phyloP scores from a whole-genome alignment of 2,329 filamentous ascomycete genomes.

The Bipolaris zeicola region DNA sequence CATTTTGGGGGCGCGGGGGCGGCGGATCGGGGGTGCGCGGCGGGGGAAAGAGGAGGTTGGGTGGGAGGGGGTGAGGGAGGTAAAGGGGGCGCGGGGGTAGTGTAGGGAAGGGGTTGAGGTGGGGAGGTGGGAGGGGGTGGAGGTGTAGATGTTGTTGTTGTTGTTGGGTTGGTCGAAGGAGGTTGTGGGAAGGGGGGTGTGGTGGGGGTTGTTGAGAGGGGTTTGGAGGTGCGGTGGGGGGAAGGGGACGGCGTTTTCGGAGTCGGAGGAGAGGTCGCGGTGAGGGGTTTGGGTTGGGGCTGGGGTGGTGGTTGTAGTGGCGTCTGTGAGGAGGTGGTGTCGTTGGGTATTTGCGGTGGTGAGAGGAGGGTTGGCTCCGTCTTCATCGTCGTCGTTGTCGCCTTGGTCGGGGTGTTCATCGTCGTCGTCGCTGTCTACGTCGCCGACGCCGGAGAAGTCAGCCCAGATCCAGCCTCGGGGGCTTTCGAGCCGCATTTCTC shows the following conservation, averaged over 20 bases:
- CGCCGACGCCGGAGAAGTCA: slow-evolving; percentile 68
- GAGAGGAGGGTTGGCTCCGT: slow-evolving; percentile 15
- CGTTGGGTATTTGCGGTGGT: background rate
- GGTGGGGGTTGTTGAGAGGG: slow-evolving; percentile 6
- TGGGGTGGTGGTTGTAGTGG: background rate
- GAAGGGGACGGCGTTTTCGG: slow-evolving; percentile 24
- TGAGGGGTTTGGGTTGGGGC: background rate
- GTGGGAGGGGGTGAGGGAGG: slow-evolving; percentile 21
- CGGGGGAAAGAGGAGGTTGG: background rate
- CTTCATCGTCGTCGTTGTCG: slow-evolving; percentile 23
- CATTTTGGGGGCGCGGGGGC: slow-evolving; percentile 64
- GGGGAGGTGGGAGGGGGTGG: slow-evolving; percentile 11
- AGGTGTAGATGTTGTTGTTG: background rate
- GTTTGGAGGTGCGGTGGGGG: slow-evolving; percentile 11
- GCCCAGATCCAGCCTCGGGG: slow-evolving; percentile 93
- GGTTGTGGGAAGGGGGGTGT: background rate
- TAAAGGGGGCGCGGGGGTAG: slow-evolving; percentile 26
- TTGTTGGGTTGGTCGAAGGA: background rate
- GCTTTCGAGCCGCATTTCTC: slow-evolving; percentile 75
- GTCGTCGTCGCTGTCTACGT: slow-evolving; percentile 30
- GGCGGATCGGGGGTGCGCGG: background rate
- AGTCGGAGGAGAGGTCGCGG: slow-evolving; percentile 21
- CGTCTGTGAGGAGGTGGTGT: background rate
- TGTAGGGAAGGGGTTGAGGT: slow-evolving; percentile 19
- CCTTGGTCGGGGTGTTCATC: slow-evolving; percentile 27